Evolutionary conservation across 768 basidiomycete species (phyloP), one percentile per base, ranked within the genome.

Genomic region (Panaeolus cyanescens): DNA sequence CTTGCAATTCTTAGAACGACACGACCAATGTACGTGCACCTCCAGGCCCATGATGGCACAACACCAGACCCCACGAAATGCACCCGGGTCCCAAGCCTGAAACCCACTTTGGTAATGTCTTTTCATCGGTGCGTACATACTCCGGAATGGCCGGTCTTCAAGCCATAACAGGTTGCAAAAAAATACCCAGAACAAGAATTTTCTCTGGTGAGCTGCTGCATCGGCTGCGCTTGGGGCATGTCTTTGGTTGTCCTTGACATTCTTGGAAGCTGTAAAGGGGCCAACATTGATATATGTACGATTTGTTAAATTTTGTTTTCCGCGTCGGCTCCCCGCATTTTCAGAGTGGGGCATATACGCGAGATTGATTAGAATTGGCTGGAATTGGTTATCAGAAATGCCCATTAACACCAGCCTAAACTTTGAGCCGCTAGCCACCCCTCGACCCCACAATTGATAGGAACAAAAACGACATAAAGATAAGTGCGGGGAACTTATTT

Each of bases 381-480:
- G 15, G n/a, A 50, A 50, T 28, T 28, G 28, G 25, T 13, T 28
- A 28, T 50, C 15, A n/a, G n/a, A n/a, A n/a, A n/a, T n/a, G n/a
- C n/a, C 30, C 25, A 28, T 50, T 30, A 50, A 25, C 45, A 12
- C 45, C 12, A 50, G 45, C 45, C 45, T 50, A 8, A 50, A 50
- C 22, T 50, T 28, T 50, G 25, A 50, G 19, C 45, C 45, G 45
- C 22, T 28, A 25, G 45, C 25, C 15, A 50, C 45, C 45, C 45
- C 45, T 50, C 4, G 25, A 50, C 45, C 45, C 45, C 45, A 50
- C 45, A 50, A 30, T 50, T 50, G 45, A 50, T 50, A 50, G 45
- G 45, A 50, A 28, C 9, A 50, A 50, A 50, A 25, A 22, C 45
- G 25, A n/a, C 5, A 28, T 5, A 28, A 4, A 12, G 45, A 50